Evolutionary conservation across 805 yeast genomes (phyloP).

Genomic region (Candida chilensis): DNA sequence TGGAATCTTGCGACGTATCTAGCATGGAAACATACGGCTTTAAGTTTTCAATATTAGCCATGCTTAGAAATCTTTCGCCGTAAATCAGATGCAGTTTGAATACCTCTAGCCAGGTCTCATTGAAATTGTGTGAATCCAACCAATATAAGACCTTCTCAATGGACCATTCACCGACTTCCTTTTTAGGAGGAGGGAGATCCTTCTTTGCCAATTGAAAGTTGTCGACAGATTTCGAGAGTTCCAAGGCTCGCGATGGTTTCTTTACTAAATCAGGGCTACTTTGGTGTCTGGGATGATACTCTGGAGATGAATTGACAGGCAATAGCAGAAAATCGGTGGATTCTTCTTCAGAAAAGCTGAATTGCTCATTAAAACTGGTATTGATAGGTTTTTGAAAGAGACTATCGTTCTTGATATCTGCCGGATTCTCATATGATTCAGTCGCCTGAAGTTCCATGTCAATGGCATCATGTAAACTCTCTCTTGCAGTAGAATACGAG

Average conservation of each 20-base stretch:
- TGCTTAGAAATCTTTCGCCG: slow-evolving; percentile 55
- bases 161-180: slow-evolving; percentile 51
- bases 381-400: neutral
- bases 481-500: too few relatives aligned
- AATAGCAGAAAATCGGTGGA: too few relatives aligned
- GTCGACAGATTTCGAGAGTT: neutral
- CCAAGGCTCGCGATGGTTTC: neutral
- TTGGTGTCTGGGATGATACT: too few relatives aligned
- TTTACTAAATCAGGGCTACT: too few relatives aligned
- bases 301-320: too few relatives aligned
- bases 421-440: too few relatives aligned
- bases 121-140: slow-evolving; percentile 63
- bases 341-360: neutral
- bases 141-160: slow-evolving; percentile 56
- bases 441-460: neutral
- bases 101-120: slow-evolving; percentile 62
- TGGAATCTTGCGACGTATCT: slow-evolving; percentile 32
- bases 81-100: slow-evolving; percentile 48
- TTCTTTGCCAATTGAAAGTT: too few relatives aligned
- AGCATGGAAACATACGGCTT: slow-evolving; percentile 25
- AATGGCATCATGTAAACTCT: neutral
- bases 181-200: too few relatives aligned
- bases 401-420: too few relatives aligned
- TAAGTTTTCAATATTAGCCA: slow-evolving; percentile 63
- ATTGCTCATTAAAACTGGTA: neutral